Evolutionary conservation across 495 filamentous ascomycete genomes (phyloP), one percentile per base, ranked within the genome.

Genomic region (Lepraria neglecta): DNA sequence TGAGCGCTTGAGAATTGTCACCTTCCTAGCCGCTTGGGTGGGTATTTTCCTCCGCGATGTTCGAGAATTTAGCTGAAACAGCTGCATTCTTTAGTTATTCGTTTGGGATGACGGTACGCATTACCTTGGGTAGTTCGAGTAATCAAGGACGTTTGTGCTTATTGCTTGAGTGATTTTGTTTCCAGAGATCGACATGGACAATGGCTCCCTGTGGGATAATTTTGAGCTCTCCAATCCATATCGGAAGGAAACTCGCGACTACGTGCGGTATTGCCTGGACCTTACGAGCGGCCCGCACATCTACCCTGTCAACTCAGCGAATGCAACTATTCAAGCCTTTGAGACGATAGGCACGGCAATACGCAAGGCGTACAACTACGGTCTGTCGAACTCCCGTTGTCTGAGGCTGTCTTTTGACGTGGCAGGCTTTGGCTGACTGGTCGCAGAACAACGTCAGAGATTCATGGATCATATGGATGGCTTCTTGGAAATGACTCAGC

Each of bases 71-170:
- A 44, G 30, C 30, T 44, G 4, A 40, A 38, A 6, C 4, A n/a
- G 55, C 12, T 24, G 14, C 33, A 6, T 43, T 9, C 27, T n/a
- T 3, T 27, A 61, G 46, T 19, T 61, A 6, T 61, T 61, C 47
- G 47, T 31, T 27, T 61, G 47, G 58, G 58, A 61, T 40, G 58
- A 61, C 47, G 58, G 58, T 61, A 27, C 5, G 57, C 19, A 48
- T 28, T 1, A 58, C 6, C 38, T 7, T 42, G n/a, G 17, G 12
- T 14, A 15, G 42, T 27, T 44, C 21, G 10, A n/a, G 3, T 19
- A 31, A 38, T 40, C 35, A 40, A 42, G 42, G 31, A 4, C 55
- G n/a, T 48, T 21, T 17, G 27, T 15, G 17, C 24, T 33, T n/a
- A 7, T n/a, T n/a, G n/a, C 3, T 33, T n/a, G 30, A 12, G 7